Evolutionary conservation across 1,139 yeast genomes (phyloP), one percentile per base, ranked within the genome.

Genomic region (Eremothecium sinecaudum): DNA sequence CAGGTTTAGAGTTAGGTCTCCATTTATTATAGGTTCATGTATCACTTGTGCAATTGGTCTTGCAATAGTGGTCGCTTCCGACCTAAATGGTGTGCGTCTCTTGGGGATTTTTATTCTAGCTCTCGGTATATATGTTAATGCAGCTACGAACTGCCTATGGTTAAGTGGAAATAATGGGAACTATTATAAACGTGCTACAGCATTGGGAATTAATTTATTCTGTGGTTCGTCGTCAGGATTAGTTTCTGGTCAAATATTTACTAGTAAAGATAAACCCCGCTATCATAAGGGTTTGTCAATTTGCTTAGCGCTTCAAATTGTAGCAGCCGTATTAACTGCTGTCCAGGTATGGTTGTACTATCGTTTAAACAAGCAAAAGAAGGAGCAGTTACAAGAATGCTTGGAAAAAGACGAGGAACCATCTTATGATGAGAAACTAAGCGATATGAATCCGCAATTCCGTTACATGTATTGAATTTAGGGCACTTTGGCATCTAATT

Each of bases 371-470:
- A 56, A 48, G 24, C 49, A 61, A 40, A 76, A 76, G 45, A 43
- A 44, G 31, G 43, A 41, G 8, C 48, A 50, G 8, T 48, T 52
- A 16, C 43, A 44, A 13, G 49, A 51, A 28, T 49, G 58, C 13
- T 47, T 45, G 13, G 53, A 47, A 7, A 54, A 58, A 48, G 62
- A 54, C 31, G 62, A 61, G 36, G 62, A 70, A 40, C 72, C 73
- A 58, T 66, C 66, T 15, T 45, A 60, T 7, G 60, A 64, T n/a
- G 71, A 69, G 35, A 66, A 71, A 48, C 68, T 68, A 31, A 53
- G 92, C 42, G 94, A 82, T 53, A 58, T 69, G 44, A 71, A 71
- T 46, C 93, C 93, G 2, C 61, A 63, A 24, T 79, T 77, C 53
- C 51, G 58, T 40, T 69, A 67, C 52, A 56, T 62, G 56, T 67